phyloP scores from a whole-genome alignment of 768 basidiomycete species.

The Trametes cubensis region DNA sequence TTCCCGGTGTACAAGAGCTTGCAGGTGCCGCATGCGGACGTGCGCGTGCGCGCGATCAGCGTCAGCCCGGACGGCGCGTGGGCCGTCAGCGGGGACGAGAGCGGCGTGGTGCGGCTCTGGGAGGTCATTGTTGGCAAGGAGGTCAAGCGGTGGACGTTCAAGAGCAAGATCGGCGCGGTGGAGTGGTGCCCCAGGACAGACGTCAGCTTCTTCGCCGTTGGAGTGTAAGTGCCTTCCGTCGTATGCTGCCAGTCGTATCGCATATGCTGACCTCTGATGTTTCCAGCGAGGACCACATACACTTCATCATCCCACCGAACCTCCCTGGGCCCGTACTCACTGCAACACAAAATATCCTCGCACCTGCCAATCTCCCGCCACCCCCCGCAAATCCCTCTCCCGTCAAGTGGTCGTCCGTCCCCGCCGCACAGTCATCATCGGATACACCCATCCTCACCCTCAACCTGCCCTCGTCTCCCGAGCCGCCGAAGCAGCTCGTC shows the following conservation, averaged over 20 bases:
- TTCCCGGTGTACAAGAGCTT: slow-evolving; percentile 90
- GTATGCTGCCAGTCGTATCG: neutral
- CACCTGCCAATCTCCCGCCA: slow-evolving; percentile 66
- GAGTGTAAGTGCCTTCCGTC: slow-evolving; percentile 58
- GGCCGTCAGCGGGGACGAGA: slow-evolving; percentile 91
- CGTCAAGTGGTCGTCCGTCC: slow-evolving; percentile 67
- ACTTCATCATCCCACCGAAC: slow-evolving; percentile 82
- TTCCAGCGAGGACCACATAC: slow-evolving; percentile 75
- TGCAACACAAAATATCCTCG: slow-evolving; percentile 63
- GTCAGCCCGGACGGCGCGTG: slow-evolving; percentile 89
- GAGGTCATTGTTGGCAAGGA: slow-evolving; percentile 89
- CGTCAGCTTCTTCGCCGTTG: slow-evolving; percentile 76
- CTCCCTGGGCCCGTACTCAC: slow-evolving; percentile 59
- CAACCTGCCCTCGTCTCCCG: slow-evolving; percentile 64
- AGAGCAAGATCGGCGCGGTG: slow-evolving; percentile 75
- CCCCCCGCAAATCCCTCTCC: slow-evolving; percentile 57
- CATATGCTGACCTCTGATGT: neutral
- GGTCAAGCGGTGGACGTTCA: slow-evolving; percentile 84
- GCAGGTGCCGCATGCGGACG: slow-evolving; percentile 64
- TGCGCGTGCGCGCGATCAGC: slow-evolving; percentile 73
- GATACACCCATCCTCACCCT: slow-evolving; percentile 64
- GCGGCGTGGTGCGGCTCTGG: slow-evolving; percentile 86
- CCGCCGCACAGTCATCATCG: slow-evolving; percentile 48
- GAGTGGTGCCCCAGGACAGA: slow-evolving; percentile 95
- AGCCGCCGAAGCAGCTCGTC: slow-evolving; percentile 74